A percentile compares a stretch with the other conserved stretches of the same genome.
Evolutionary conservation across 176 grass and related monocot genomes (phyloP).

Genomic region (Bolboschoenus planiculmis): DNA sequence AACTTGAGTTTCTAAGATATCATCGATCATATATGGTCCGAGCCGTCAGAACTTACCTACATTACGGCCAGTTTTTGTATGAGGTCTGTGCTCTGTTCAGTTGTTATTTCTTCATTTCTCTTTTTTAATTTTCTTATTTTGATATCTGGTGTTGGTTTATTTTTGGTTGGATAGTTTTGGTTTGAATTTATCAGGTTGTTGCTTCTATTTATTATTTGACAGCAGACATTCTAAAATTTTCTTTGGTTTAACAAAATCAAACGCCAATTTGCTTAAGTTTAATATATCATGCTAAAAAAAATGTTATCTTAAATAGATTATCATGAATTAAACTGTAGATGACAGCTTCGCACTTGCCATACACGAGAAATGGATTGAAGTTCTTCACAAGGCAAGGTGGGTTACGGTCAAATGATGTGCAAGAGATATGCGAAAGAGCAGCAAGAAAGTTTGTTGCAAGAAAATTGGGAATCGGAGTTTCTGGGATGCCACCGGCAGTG

Average conservation of each 20-base stretch:
- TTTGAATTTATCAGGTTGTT: background rate
- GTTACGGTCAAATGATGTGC: constrained; percentile 40
- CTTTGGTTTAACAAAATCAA: background rate
- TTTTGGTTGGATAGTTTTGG: too few species aligned
- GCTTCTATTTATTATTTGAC: background rate
- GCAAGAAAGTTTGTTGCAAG: constrained; percentile 40
- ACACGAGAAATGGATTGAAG: constrained; percentile 89
- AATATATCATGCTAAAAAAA: background rate
- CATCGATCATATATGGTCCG: background rate
- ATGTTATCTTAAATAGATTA: background rate
- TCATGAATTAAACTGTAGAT: constrained; percentile 31
- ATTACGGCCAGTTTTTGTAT: background rate
- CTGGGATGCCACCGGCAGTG: constrained; percentile 21
- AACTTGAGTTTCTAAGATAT: background rate
- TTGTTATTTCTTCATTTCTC: background rate
- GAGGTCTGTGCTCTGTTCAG: background rate
- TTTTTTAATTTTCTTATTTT: too few species aligned
- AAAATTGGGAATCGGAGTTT: constrained; percentile 33
- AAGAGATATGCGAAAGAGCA: constrained; percentile 55
- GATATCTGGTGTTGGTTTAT: too few species aligned
- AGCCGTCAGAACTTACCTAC: background rate
- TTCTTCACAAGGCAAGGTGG: constrained; percentile 78
- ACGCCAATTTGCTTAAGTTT: background rate
- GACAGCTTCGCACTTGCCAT: constrained; percentile 85
- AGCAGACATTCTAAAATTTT: background rate